A percentile compares a stretch with the other conserved stretches of the same genome.
Conservation (phyloP, 169 alveolate genomes). For the Eimeria praecox region DNA sequence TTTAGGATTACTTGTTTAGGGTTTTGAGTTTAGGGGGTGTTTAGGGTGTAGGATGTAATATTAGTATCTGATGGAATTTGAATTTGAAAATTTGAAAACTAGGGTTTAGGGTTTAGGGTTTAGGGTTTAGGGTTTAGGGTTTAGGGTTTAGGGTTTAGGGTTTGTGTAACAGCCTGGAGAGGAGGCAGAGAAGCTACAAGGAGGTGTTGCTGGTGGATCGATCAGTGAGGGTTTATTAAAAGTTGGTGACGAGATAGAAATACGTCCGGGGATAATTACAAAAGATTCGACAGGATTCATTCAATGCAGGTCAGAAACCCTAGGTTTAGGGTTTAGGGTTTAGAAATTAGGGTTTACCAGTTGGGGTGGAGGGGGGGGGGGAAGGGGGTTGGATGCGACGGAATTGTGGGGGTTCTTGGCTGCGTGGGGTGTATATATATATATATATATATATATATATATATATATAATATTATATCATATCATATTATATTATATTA, state of each 20-base stretch:
- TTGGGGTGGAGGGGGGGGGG: too few species aligned
- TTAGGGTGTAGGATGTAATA: too few species aligned
- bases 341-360: neutral
- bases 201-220: slow-evolving; percentile 99
- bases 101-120: neutral
- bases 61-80: too few species aligned
- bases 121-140: neutral
- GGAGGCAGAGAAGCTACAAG: slow-evolving; percentile 97
- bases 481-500: too few species aligned
- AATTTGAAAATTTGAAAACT: too few species aligned
- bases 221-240: slow-evolving; percentile 97
- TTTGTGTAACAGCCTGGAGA: slow-evolving; percentile 99
- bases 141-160: too few species aligned
- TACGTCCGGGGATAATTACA: slow-evolving; percentile 98
- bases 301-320: slow-evolving; percentile 90
- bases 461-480: too few species aligned
- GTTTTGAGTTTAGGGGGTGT: neutral
- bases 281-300: slow-evolving; percentile 94
- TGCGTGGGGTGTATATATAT: too few species aligned
- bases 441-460: too few species aligned
- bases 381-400: too few species aligned
- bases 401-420: too few species aligned
- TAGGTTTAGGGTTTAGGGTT: slow-evolving; percentile 34
- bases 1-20: too few species aligned
- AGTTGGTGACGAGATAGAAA: slow-evolving; percentile 98